Percentiles rank a stretch among this genome's conserved stretches.
Conservation (phyloP, 202 grass and related monocot species). For the Zizania palustris region DNA sequence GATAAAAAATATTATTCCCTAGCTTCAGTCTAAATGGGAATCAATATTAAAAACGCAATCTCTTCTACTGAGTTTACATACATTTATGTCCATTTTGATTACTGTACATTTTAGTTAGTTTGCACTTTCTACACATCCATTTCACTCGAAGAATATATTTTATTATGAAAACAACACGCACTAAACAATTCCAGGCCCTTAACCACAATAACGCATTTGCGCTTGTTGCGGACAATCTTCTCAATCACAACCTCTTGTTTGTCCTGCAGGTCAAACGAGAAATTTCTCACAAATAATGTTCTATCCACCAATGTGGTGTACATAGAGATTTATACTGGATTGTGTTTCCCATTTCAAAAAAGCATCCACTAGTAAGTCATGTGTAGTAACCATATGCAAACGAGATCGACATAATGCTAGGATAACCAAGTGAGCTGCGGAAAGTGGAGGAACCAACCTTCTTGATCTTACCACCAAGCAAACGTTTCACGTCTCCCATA, state of each 20-base stretch:
- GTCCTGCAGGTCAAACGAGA: conserved; percentile 50
- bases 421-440: neutral
- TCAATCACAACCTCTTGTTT: conserved; percentile 96
- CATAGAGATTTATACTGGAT: neutral
- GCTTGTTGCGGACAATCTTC: conserved; percentile 99
- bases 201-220: conserved; percentile 98
- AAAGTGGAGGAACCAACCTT: conserved; percentile 57
- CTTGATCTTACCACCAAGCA: conserved; percentile 96
- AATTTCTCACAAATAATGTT: neutral
- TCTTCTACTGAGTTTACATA: neutral
- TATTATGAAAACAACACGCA: conserved; percentile 46
- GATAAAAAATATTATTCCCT: neutral
- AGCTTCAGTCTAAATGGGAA: neutral
- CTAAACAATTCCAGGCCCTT: conserved; percentile 97
- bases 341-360: neutral
- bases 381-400: neutral
- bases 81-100: neutral
- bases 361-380: neutral
- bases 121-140: neutral
- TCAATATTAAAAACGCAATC: neutral
- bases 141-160: conserved; percentile 20
- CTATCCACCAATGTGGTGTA: neutral
- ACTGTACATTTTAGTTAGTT: neutral
- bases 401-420: neutral
- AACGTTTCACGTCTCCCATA: conserved; percentile 83